A percentile compares a stretch with the other conserved stretches of the same genome.
Evolutionary conservation across 169 alveolate species (phyloP).

Genomic region (Plasmodium falciparum): DNA sequence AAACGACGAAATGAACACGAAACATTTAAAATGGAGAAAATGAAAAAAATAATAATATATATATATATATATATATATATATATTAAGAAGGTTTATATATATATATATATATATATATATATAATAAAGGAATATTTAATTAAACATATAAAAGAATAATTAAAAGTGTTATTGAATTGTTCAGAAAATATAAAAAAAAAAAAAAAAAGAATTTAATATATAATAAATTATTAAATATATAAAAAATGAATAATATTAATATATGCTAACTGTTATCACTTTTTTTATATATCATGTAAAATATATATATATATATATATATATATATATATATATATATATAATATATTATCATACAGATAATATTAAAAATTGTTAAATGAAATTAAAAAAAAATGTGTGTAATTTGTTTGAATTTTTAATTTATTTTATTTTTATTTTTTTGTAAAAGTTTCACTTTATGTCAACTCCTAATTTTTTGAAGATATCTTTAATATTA

Average conservation of each 20-base stretch:
- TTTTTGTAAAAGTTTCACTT: constrained; percentile 8
- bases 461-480: constrained; percentile 71
- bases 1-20: constrained; percentile 87
- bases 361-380: neutral
- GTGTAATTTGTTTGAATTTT: neutral
- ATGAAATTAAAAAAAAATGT: neutral
- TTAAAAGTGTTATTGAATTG: neutral
- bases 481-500: constrained; percentile 73
- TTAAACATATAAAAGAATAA: neutral
- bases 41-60: constrained; percentile 3
- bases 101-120: neutral
- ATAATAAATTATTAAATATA: neutral
- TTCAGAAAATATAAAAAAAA: neutral
- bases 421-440: neutral
- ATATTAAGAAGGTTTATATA: neutral
- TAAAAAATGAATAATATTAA: neutral
- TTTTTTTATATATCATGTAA: neutral
- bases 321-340: neutral
- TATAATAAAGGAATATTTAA: neutral
- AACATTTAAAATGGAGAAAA: constrained; percentile 88
- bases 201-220: neutral
- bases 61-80: neutral
- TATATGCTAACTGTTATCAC: neutral
- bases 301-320: neutral
- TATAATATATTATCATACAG: neutral